Evolutionary conservation across 371 early-diverging fungal genomes (phyloP).

Genomic region (Mortierella sp.): DNA sequence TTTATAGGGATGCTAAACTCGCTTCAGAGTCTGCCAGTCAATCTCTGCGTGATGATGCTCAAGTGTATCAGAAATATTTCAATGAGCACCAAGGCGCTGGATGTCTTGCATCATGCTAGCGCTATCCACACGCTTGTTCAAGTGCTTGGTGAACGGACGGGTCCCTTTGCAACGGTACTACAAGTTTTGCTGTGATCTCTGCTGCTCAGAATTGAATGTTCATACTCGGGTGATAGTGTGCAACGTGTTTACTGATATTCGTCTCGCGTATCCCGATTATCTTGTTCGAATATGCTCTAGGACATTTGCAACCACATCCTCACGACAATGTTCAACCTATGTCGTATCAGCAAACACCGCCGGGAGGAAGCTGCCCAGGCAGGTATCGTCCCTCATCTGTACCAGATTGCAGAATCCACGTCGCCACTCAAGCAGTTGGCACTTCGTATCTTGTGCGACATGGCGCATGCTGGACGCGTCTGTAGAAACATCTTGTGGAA

Average conservation of each 20-base stretch:
- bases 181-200: too few species aligned
- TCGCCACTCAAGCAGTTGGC: constrained; percentile 68
- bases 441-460: constrained; percentile 67
- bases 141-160: constrained; percentile 54
- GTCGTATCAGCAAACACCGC: constrained; percentile 63
- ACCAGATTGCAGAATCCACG: constrained; percentile 56
- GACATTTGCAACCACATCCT: constrained; percentile 68
- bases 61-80: constrained; percentile 71
- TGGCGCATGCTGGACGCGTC: constrained; percentile 62
- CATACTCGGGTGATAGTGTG: too few species aligned
- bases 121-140: constrained; percentile 58
- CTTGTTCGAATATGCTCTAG: constrained; percentile 15
- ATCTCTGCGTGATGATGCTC: constrained; percentile 56
- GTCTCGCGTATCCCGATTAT: background rate
- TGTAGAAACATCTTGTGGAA: constrained; percentile 61
- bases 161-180: constrained; percentile 51
- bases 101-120: constrained; percentile 58
- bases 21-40: constrained; percentile 52
- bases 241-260: too few species aligned
- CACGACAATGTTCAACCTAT: constrained; percentile 68
- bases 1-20: constrained; percentile 53
- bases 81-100: constrained; percentile 63
- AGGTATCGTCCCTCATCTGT: constrained; percentile 65
- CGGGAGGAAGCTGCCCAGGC: constrained; percentile 64
- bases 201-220: too few species aligned